These are phyloP conservation scores for Dittrichia graveolens DNA, from an alignment of 129 eudicot species.

Conservation along the genomic window DNA sequence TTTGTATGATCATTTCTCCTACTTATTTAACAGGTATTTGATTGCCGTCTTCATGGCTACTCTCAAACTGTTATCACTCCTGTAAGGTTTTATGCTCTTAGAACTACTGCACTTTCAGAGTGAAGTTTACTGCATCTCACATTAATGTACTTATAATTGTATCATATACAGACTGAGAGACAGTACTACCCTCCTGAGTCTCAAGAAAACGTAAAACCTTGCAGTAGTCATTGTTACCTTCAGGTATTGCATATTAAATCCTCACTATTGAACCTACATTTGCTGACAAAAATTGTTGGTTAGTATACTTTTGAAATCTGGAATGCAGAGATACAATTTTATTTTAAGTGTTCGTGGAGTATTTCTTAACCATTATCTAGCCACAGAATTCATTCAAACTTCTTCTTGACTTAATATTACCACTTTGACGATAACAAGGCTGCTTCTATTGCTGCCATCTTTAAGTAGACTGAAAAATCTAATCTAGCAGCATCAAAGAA, in stretches of 20 bases:
- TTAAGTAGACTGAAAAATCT: background rate
- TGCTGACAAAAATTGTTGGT: background rate
- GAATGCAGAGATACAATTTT: slow-evolving; percentile 1
- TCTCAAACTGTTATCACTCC: slow-evolving; percentile 68
- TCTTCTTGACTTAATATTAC: slow-evolving; percentile 1
- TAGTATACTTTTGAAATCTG: background rate
- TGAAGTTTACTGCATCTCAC: slow-evolving; percentile 24
- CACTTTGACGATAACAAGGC: background rate
- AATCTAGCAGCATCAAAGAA: background rate
- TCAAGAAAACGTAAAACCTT: slow-evolving; percentile 73
- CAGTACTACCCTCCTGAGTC: slow-evolving; percentile 54
- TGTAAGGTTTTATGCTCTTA: slow-evolving; percentile 47
- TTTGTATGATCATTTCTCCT: slow-evolving; percentile 18
- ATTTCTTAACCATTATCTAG: background rate
- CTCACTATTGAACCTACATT: background rate
- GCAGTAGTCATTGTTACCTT: slow-evolving; percentile 79
- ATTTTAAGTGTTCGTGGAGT: background rate
- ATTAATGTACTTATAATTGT: slow-evolving; percentile 29
- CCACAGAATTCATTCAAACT: background rate
- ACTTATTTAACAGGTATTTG: slow-evolving; percentile 62
- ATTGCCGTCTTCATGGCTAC: slow-evolving; percentile 93
- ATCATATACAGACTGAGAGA: slow-evolving; percentile 64
- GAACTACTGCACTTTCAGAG: slow-evolving; percentile 18
- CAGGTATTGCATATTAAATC: slow-evolving; percentile 45
- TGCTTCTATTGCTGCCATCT: background rate